Conservation (phyloP, 106 monocot genomes). For the Gastrodia elata region DNA sequence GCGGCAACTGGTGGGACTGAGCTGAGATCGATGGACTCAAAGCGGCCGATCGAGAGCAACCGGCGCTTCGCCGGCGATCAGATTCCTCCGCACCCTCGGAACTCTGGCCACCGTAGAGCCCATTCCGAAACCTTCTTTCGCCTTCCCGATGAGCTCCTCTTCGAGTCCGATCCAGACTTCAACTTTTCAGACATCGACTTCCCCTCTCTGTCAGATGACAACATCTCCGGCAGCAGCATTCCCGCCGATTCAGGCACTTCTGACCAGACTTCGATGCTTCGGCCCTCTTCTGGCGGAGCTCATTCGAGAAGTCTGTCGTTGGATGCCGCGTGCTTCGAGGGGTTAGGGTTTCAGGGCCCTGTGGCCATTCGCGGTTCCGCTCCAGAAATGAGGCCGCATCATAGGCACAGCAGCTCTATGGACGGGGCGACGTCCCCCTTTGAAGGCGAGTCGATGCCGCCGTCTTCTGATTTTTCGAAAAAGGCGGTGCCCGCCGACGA, state of each 20-base stretch:
- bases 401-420: constrained; percentile 60
- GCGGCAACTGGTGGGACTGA: neutral
- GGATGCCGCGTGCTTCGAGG: constrained; percentile 83
- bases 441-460: constrained; percentile 47
- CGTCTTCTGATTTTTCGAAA: constrained; percentile 53
- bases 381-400: constrained; percentile 19
- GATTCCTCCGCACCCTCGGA: neutral
- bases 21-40: neutral
- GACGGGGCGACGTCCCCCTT: constrained; percentile 53
- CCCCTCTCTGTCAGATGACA: constrained; percentile 72
- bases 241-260: neutral
- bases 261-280: neutral
- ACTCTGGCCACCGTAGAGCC: constrained; percentile 49
- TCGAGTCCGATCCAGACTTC: constrained; percentile 74
- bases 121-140: constrained; percentile 84
- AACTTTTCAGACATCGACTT: constrained; percentile 59
- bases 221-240: constrained; percentile 13
- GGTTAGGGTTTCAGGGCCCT: constrained; percentile 28
- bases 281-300: neutral
- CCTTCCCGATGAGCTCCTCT: constrained; percentile 64
- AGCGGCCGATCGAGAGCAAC: neutral
- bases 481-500: constrained; percentile 77
- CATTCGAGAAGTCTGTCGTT: constrained; percentile 71
- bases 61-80: neutral
- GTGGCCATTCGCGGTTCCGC: neutral